Evolutionary conservation across 129 eudicot species (phyloP).

Genomic region (Flaveria bidentis): DNA sequence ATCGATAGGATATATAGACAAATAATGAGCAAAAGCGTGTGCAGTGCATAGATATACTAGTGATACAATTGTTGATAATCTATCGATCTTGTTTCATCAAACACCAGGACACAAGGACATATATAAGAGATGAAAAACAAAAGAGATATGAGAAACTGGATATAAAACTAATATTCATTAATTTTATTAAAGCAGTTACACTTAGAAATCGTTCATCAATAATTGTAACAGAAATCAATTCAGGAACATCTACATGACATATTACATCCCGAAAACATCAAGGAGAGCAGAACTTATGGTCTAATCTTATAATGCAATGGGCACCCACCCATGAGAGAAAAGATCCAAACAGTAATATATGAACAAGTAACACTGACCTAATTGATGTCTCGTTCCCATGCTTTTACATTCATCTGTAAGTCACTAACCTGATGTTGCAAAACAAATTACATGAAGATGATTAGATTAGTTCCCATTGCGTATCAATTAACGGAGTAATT

Average conservation of each 20-base stretch:
- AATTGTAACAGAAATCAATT: conserved; percentile 8
- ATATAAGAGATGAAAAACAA: not conserved
- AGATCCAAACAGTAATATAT: conserved; percentile 17
- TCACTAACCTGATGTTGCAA: conserved; percentile 30
- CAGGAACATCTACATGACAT: conserved; percentile 17
- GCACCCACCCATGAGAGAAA: conserved; percentile 29
- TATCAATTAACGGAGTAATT: not conserved
- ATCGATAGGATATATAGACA: no score
- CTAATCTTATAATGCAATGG: conserved; percentile 30
- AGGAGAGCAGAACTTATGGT: conserved; percentile 18
- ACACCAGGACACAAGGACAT: not conserved
- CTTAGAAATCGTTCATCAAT: conserved; percentile 3
- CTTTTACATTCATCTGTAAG: conserved; percentile 29
- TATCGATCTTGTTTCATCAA: conserved; percentile 3
- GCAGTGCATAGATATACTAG: no score
- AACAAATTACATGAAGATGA: conserved; percentile 2
- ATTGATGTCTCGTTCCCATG: conserved; percentile 30
- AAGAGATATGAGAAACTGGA: not conserved
- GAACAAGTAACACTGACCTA: conserved; percentile 38
- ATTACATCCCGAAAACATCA: conserved; percentile 18
- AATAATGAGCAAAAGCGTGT: no score
- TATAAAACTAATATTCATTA: conserved; percentile 15
- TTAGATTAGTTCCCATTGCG: not conserved
- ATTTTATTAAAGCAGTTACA: not conserved
- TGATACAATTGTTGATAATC: not conserved